These are phyloP conservation scores for Detonula confervacea DNA, from an alignment of 352 stramenopile species.

Conservation along the genomic window DNA sequence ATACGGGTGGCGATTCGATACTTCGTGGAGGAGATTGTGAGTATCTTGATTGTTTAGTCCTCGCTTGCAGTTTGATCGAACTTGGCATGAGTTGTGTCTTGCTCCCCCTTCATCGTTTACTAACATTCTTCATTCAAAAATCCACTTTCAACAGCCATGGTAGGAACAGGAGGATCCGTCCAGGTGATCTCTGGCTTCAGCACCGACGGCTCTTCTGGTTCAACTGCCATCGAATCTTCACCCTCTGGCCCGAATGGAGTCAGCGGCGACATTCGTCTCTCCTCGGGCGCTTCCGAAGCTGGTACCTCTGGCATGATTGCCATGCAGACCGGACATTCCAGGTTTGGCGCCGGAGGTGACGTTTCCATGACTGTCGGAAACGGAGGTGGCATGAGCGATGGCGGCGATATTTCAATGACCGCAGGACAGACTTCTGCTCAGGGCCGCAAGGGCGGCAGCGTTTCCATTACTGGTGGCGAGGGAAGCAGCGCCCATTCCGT, in stretches of 20 bases:
- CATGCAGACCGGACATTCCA: constrained; percentile 86
- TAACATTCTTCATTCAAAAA: too few species aligned
- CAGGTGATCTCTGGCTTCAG: constrained; percentile 64
- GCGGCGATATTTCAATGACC: constrained; percentile 87
- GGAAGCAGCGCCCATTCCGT: constrained; percentile 86
- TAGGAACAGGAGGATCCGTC: constrained; percentile 68
- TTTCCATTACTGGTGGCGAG: constrained; percentile 88
- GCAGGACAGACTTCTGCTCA: constrained; percentile 81
- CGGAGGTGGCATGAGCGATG: constrained; percentile 86
- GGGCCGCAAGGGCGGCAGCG: constrained; percentile 82
- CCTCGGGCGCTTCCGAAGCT: constrained; percentile 85
- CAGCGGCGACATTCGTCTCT: constrained; percentile 85
- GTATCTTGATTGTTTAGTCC: constrained; percentile 5
- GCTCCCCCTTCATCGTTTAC: too few species aligned
- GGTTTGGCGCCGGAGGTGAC: constrained; percentile 85
- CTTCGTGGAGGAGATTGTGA: constrained; percentile 63
- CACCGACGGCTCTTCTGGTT: constrained; percentile 62
- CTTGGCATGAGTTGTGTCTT: too few species aligned
- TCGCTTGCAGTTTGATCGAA: too few species aligned
- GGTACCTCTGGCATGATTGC: constrained; percentile 86
- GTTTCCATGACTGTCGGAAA: constrained; percentile 87
- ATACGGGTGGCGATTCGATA: constrained; percentile 62
- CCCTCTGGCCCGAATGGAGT: constrained; percentile 87
- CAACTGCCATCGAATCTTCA: constrained; percentile 61
- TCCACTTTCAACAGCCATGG: too few species aligned